Evolutionary conservation across 1,284 basidiomycete species (phyloP), one percentile per base, ranked within the genome.

Genomic region (Cryptococcus sp.): DNA sequence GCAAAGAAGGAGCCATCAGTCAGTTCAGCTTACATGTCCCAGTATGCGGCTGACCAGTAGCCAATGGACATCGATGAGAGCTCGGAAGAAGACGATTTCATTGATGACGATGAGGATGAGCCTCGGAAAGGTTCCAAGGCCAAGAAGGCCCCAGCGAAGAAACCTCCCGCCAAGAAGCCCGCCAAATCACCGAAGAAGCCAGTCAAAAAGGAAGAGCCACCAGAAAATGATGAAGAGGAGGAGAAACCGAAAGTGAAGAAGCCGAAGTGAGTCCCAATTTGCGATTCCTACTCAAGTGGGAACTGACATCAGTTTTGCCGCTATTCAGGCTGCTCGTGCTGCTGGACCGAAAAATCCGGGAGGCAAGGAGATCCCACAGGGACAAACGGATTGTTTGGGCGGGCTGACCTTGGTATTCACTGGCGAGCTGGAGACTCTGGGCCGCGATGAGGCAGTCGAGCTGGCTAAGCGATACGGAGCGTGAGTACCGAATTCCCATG

Each of bases 331-430:
- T 1, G 83, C 83, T 50, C 74, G 81, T 1, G 82, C 85, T 41
- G 78, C 76, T 0, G 87, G 87, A 0, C 91, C 90, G 0, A 73
- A 79, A 1, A 83, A 84, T 5, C 87, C 83, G 7, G 73, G 72
- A 7, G 69, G 69, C 34, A 98, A 96, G 70, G 76, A 82, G 10
- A 82, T 98, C 2, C 96, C 94, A 0, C 80, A 87, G 23, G 82
- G 84, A 59, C 67, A 82, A 46, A 84, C 85, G 0, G 85, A 93
- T 63, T 91, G 88, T 69, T 79, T 98, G 2, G 82, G 85, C 0
- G 93, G 93, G 0, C 79, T 98, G 22, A 82, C 91, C 0, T 87
- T 98, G 62, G 96, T 99, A 22, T 99, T 99, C 62, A 96, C 92
- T 0, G 96, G 94, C 11, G 93, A 98, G 66, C 77, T 98, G 44